Base-by-base conservation (phyloP, 192 early-diverging fungal genomes). In the Helicostylum pulchrum region DNA sequence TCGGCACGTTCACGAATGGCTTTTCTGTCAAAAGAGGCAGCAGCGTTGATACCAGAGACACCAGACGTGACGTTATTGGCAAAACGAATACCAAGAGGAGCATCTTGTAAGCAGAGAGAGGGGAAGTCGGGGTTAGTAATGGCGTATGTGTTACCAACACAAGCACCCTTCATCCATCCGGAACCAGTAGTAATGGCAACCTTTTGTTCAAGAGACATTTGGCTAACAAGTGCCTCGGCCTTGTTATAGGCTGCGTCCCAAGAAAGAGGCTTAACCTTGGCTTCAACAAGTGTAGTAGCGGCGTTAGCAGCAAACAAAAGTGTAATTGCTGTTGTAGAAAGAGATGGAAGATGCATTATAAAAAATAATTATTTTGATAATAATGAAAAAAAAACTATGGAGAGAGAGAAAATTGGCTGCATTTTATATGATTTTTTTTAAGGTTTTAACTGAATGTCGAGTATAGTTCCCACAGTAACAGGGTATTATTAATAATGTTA, bases 1-100 rank as follows among this genome's bases (percentile, higher is more conserved):
- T 50, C 46, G 19, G 77, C 86, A 42, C 85, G 71, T n/a, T 66
- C 9, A 19, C 66, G 34, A 49, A 88, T 81, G 19, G 83, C 39
- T 32, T 55, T 26, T 5, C 61, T 32, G 71, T 88, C 87, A 64
- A 84, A 87, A 15, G 86, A 83, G 7, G 87, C 71, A 36, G 87
- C 87, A 50, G 81, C 68, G 53, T 87, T 87, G 50, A 81, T 80
- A 46, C 78, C 61, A 47, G 85, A 58, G 32, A 73, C 53, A 59
- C 84, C 78, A 9, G 61, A 69, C 30, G 82, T 78, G 31, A 77
- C 67, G 46, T 65, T 65, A 46, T 58, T 42, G 7, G 81, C 75
- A 20, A 75, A 74, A 23, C 83, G 72, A 23, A 83, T 45, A 34
- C 64, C 64, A n/a, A 66, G 44, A 66, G 64, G 64, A 14, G 64